Evolutionary conservation across 2,329 filamentous ascomycete genomes (phyloP).

Genomic region (Thelonectria olida): DNA sequence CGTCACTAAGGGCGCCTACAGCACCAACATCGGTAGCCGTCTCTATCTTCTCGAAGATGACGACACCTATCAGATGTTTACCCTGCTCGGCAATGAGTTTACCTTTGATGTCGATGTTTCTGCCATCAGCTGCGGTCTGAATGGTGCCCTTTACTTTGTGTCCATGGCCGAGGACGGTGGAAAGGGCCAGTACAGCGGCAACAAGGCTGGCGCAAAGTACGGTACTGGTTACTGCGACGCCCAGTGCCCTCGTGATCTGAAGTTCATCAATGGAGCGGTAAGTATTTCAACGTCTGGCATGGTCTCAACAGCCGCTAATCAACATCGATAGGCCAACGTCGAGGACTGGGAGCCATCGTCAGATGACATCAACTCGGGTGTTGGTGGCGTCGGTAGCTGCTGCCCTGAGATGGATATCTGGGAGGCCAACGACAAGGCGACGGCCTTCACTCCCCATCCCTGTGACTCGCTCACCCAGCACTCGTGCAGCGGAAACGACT

Average conservation of each 20-base stretch:
- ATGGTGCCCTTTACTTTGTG: conserved; percentile 75
- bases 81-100: conserved; percentile 73
- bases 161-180: conserved; percentile 69
- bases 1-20: conserved; percentile 60
- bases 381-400: conserved; percentile 63
- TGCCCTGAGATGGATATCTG: conserved; percentile 72
- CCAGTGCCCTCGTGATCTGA: conserved; percentile 64
- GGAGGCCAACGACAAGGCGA: conserved; percentile 73
- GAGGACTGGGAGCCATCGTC: conserved; percentile 61
- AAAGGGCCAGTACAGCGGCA: conserved; percentile 57
- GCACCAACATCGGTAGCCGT: conserved; percentile 62
- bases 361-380: conserved; percentile 64
- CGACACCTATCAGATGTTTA: conserved; percentile 71
- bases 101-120: conserved; percentile 79
- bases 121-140: conserved; percentile 73
- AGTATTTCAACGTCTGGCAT: conserved; percentile 34
- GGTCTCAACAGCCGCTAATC: not conserved
- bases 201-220: conserved; percentile 65
- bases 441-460: conserved; percentile 72
- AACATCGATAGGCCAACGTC: conserved; percentile 55
- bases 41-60: conserved; percentile 72
- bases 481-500: conserved; percentile 60
- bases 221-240: conserved; percentile 66
- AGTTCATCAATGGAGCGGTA: conserved; percentile 65
- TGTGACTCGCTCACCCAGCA: conserved; percentile 61